phyloP scores from a whole-genome alignment of 306 rosid species.

The Medicago arabica region DNA sequence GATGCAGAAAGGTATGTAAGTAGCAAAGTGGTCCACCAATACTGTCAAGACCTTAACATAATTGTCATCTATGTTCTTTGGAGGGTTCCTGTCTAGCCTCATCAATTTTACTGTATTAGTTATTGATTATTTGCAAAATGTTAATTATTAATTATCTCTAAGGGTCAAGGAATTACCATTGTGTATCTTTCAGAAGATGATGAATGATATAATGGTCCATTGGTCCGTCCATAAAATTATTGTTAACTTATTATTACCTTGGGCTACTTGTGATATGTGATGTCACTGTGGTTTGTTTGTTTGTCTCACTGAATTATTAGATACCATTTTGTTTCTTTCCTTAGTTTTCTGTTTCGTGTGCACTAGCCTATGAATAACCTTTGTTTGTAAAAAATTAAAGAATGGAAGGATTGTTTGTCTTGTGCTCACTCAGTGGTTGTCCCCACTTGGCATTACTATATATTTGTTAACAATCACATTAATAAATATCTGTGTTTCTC shows the following conservation, averaged over 20 bases:
- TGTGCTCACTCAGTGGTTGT: slow-evolving; percentile 33
- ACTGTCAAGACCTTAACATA: background rate
- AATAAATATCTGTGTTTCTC: background rate
- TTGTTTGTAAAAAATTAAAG: background rate
- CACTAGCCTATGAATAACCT: background rate
- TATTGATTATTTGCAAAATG: background rate
- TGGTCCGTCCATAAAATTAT: slow-evolving; percentile 15
- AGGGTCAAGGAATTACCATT: slow-evolving; percentile 11
- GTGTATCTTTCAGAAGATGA: background rate
- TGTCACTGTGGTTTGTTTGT: slow-evolving; percentile 23
- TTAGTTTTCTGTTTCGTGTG: background rate
- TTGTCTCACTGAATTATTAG: slow-evolving; percentile 46
- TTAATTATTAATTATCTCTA: slow-evolving; percentile 9
- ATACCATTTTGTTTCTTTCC: slow-evolving; percentile 17
- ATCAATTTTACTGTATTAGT: slow-evolving; percentile 6
- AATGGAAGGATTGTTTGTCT: slow-evolving; percentile 34
- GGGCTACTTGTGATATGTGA: slow-evolving; percentile 23
- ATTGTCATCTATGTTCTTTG: slow-evolving; percentile 14
- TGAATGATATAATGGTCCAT: slow-evolving; percentile 25
- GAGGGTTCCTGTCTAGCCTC: background rate
- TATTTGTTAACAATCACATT: background rate
- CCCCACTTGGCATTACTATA: slow-evolving; percentile 21
- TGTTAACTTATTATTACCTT: background rate
- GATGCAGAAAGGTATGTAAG: background rate
- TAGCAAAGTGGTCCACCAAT: slow-evolving; percentile 1